Evolutionary conservation across 169 alveolate genomes (phyloP).

Genomic region (Plasmodium vivax): DNA sequence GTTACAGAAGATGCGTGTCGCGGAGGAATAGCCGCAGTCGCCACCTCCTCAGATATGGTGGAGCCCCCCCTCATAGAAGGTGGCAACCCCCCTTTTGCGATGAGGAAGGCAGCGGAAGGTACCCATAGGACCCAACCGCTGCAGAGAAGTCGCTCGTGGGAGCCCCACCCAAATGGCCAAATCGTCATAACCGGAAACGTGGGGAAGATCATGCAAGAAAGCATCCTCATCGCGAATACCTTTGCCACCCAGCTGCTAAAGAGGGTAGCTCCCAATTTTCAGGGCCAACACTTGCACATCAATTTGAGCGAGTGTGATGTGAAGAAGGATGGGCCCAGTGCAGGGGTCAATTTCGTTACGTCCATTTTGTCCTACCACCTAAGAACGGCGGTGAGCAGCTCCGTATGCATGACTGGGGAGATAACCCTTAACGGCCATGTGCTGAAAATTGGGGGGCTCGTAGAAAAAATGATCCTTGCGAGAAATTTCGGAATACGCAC

Average conservation of each 20-base stretch:
- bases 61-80: background rate
- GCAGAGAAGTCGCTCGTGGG: background rate
- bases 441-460: constrained; percentile 93
- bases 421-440: constrained; percentile 95
- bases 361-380: constrained; percentile 90
- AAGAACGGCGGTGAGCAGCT: constrained; percentile 79
- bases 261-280: constrained; percentile 80
- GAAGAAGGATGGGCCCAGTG: constrained; percentile 97
- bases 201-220: constrained; percentile 95
- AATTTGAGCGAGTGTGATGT: constrained; percentile 97
- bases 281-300: constrained; percentile 90
- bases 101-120: background rate
- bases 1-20: background rate
- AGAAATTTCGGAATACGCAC: constrained; percentile 89
- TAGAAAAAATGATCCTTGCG: constrained; percentile 95
- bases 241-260: constrained; percentile 86
- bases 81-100: background rate
- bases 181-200: constrained; percentile 93
- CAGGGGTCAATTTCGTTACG: constrained; percentile 93
- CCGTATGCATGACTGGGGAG: constrained; percentile 97
- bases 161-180: constrained; percentile 70
- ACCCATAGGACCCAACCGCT: background rate
- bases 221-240: constrained; percentile 93
- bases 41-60: background rate
- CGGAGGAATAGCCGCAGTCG: background rate